A percentile compares a stretch with the other conserved stretches of the same genome.
phyloP scores from a whole-genome alignment of 208 protist species.

The Tetramitus jugosus region DNA sequence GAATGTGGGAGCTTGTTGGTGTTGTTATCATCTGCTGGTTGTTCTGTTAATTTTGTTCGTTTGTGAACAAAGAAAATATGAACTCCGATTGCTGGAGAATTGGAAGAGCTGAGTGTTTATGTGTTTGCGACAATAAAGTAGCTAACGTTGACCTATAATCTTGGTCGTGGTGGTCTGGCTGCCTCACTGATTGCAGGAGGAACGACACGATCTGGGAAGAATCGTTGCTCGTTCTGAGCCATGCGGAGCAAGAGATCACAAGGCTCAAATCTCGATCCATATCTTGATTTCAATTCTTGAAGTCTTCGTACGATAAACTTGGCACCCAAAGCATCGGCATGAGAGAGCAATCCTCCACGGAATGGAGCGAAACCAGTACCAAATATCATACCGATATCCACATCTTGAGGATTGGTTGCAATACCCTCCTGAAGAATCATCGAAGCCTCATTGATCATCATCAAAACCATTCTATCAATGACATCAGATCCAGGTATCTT shows the following conservation, averaged over 20 bases:
- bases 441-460: conserved; percentile 70
- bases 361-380: conserved; percentile 68
- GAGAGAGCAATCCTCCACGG: conserved; percentile 63
- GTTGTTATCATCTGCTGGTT: too few species aligned
- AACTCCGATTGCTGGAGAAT: neutral
- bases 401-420: conserved; percentile 54
- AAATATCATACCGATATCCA: conserved; percentile 72
- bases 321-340: conserved; percentile 55
- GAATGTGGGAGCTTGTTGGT: too few species aligned
- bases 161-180: conserved; percentile 41
- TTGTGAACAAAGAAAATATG: too few species aligned
- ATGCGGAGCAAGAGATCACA: conserved; percentile 50
- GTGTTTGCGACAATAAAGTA: neutral
- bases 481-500: conserved; percentile 42
- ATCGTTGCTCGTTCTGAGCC: conserved; percentile 50
- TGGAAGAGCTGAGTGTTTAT: neutral
- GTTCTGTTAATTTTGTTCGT: too few species aligned
- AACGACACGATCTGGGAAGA: conserved; percentile 63
- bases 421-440: conserved; percentile 60
- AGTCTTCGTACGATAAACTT: conserved; percentile 54
- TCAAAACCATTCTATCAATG: conserved; percentile 61
- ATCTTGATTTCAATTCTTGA: conserved; percentile 51
- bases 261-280: conserved; percentile 53
- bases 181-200: conserved; percentile 61
- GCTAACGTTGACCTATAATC: too few species aligned